A percentile compares a stretch with the other conserved stretches of the same genome.
These are phyloP conservation scores for Boletus huronensis DNA, from an alignment of 768 basidiomycete species.

Conservation along the genomic window DNA sequence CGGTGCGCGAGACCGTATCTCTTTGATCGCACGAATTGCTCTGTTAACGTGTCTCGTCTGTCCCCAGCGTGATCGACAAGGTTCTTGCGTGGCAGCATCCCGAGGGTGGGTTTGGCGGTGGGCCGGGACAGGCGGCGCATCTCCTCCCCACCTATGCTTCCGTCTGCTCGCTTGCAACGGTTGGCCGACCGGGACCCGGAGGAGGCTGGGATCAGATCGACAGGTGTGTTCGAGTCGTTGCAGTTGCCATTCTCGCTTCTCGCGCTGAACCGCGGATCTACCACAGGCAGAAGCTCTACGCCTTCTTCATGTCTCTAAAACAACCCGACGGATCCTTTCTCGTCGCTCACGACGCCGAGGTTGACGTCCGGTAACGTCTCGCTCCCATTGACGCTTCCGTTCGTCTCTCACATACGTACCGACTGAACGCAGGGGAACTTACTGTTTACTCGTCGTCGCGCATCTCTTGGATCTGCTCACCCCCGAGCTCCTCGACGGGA, in stretches of 20 bases:
- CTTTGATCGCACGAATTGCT: too few species aligned
- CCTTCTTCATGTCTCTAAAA: constrained; percentile 90
- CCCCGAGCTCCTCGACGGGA: constrained; percentile 76
- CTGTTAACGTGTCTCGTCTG: neutral
- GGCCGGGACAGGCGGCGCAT: constrained; percentile 85
- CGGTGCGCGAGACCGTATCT: constrained; percentile 40
- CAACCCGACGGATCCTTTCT: constrained; percentile 91
- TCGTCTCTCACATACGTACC: neutral
- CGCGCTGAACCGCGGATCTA: neutral
- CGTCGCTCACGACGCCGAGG: constrained; percentile 83
- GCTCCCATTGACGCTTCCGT: too few species aligned
- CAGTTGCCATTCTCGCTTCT: neutral
- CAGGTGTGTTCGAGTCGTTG: constrained; percentile 43
- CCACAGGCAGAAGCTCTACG: constrained; percentile 63
- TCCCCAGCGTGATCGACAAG: constrained; percentile 69
- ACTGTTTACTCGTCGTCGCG: constrained; percentile 85
- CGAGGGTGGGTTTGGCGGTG: constrained; percentile 88
- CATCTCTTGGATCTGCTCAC: constrained; percentile 84
- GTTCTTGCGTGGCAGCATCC: constrained; percentile 80
- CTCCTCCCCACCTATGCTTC: constrained; percentile 88
- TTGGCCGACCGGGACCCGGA: constrained; percentile 63
- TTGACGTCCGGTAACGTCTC: constrained; percentile 79
- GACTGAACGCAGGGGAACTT: constrained; percentile 65
- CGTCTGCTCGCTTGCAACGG: constrained; percentile 79
- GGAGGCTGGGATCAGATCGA: constrained; percentile 89